phyloP scores from a whole-genome alignment of 1,284 basidiomycete genomes.

The Serendipita sp. region DNA sequence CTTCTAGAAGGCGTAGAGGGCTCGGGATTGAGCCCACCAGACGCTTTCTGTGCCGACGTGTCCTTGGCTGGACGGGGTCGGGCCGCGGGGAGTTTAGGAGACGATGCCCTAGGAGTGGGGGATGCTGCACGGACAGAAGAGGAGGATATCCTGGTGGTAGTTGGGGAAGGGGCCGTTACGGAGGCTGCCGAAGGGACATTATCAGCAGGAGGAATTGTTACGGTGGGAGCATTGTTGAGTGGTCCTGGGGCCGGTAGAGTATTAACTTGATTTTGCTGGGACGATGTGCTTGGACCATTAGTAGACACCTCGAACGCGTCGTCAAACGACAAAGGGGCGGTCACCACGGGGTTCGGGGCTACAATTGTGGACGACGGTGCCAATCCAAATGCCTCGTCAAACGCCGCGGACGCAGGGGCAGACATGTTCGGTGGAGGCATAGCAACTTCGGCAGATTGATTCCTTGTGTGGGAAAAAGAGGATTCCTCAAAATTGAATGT shows the following conservation, averaged over 20 bases:
- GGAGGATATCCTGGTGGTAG: conserved; percentile 10
- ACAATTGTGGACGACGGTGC: conserved; percentile 12
- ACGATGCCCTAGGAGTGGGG: conserved; percentile 23
- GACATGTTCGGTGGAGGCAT: conserved; percentile 13
- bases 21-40: neutral
- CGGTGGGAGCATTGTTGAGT: conserved; percentile 24
- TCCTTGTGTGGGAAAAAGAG: conserved; percentile 23
- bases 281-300: conserved; percentile 20
- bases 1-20: neutral
- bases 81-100: conserved; percentile 29
- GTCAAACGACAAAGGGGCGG: conserved; percentile 34
- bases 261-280: conserved; percentile 14
- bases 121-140: conserved; percentile 24
- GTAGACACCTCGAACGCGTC: conserved; percentile 39
- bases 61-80: conserved; percentile 4
- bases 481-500: conserved; percentile 68
- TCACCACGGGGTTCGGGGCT: conserved; percentile 8
- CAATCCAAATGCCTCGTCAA: conserved; percentile 31
- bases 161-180: conserved; percentile 19
- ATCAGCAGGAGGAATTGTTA: conserved; percentile 21
- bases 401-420: conserved; percentile 15
- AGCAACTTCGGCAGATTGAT: conserved; percentile 12
- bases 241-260: conserved; percentile 16
- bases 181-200: conserved; percentile 21
- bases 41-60: conserved; percentile 2